These are phyloP conservation scores for Pinus tabuliformis DNA, from an alignment of 75 land plant genomes.

Conservation along the genomic window DNA sequence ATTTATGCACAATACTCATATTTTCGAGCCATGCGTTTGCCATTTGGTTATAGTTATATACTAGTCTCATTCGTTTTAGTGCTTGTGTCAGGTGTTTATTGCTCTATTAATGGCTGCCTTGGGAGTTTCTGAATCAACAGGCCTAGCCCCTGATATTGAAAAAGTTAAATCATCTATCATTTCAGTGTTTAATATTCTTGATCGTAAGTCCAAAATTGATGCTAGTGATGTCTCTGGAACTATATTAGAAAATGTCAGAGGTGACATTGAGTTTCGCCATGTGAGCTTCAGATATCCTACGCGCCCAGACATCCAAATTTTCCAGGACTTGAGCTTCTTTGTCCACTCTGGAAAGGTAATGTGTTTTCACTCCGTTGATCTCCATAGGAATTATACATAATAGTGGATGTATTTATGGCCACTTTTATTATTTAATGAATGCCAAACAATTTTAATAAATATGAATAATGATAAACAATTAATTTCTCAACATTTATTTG, in stretches of 20 bases:
- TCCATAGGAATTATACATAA: constrained; percentile 2
- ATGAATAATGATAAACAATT: too few species aligned
- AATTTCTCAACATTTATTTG: too few species aligned
- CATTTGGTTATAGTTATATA: too few species aligned
- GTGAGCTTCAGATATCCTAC: constrained; percentile 69
- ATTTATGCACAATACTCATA: too few species aligned
- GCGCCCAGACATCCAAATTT: constrained; percentile 51
- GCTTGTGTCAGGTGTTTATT: constrained; percentile 14
- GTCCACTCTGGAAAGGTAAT: constrained; percentile 69
- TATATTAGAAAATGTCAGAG: constrained; percentile 34
- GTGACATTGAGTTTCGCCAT: constrained; percentile 67
- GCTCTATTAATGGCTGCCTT: constrained; percentile 66
- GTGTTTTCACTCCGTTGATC: not conserved
- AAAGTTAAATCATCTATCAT: constrained; percentile 63
- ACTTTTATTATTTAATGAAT: too few species aligned
- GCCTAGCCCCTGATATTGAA: constrained; percentile 52
- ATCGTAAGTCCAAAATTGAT: constrained; percentile 57
- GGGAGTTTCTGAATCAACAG: constrained; percentile 59
- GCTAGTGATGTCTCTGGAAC: constrained; percentile 33
- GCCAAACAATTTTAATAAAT: too few species aligned
- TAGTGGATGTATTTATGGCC: constrained; percentile 15
- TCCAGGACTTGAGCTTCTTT: constrained; percentile 44
- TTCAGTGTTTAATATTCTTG: constrained; percentile 68
- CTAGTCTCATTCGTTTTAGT: not conserved
- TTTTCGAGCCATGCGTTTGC: too few species aligned